Evolutionary conservation across 2,329 filamentous ascomycete species (phyloP).

Genomic region (Thelonectria rubi): DNA sequence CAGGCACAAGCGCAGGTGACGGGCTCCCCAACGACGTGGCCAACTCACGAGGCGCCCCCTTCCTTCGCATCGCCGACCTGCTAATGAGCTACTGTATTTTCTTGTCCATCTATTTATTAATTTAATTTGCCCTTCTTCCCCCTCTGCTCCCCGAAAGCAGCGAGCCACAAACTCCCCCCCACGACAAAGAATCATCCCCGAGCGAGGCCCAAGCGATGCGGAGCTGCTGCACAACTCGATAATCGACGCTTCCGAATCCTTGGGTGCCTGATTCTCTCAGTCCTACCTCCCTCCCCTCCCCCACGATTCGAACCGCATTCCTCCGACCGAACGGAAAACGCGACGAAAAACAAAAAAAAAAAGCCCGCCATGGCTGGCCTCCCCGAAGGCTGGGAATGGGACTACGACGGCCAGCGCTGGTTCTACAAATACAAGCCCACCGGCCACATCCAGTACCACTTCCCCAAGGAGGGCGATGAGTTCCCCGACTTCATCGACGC

Average conservation of each 20-base stretch:
- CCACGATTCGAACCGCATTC: slow-evolving; percentile 6
- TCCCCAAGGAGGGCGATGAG: slow-evolving; percentile 66
- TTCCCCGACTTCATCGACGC: slow-evolving; percentile 62
- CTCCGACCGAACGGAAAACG: no score
- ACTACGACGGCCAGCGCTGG: slow-evolving; percentile 67
- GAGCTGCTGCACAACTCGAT: slow-evolving; percentile 9
- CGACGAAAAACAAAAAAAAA: neutral
- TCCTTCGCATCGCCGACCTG: neutral
- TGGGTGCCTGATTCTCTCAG: neutral
- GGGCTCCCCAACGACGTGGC: slow-evolving; percentile 15
- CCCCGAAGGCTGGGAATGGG: slow-evolving; percentile 64
- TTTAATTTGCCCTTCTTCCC: neutral
- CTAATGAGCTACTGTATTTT: neutral
- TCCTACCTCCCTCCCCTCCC: neutral
- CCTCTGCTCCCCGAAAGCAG: neutral
- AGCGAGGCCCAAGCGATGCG: slow-evolving; percentile 20
- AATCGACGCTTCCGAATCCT: neutral
- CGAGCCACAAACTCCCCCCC: neutral
- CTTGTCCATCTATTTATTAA: neutral
- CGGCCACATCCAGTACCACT: slow-evolving; percentile 64
- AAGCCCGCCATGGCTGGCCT: slow-evolving; percentile 48
- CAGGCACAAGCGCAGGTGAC: slow-evolving; percentile 21
- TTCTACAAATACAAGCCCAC: slow-evolving; percentile 66
- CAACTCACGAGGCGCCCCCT: slow-evolving; percentile 7
- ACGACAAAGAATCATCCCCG: slow-evolving; percentile 7